These are phyloP conservation scores for Pharnaceum exiguum DNA, from an alignment of 148 eudicot genomes.

Conservation along the genomic window DNA sequence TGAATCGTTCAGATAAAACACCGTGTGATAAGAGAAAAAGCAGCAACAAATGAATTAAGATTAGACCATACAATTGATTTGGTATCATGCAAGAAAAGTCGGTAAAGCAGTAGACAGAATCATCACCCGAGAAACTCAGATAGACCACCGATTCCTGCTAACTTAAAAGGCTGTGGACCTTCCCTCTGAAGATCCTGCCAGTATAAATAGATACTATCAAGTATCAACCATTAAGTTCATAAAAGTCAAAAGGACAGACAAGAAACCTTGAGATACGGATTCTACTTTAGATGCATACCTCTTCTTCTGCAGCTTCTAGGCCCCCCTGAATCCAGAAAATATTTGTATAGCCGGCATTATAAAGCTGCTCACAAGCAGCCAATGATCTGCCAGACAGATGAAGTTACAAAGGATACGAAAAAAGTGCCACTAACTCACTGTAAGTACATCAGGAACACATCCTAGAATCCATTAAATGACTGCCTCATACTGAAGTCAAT, in stretches of 20 bases:
- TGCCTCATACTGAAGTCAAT: not conserved
- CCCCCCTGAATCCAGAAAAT: slow-evolving; percentile 97
- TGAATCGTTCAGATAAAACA: not conserved
- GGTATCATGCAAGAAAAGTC: no score
- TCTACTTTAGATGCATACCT: slow-evolving; percentile 34
- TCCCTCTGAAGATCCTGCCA: slow-evolving; percentile 86
- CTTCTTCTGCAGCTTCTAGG: slow-evolving; percentile 95
- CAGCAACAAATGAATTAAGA: not conserved
- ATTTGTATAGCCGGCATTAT: slow-evolving; percentile 81
- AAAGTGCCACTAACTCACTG: no score
- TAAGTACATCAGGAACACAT: not conserved
- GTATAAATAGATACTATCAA: slow-evolving; percentile 4
- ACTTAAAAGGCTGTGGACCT: slow-evolving; percentile 88
- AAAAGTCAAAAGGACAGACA: not conserved
- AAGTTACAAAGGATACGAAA: no score
- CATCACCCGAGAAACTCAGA: slow-evolving; percentile 92
- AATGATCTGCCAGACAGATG: slow-evolving; percentile 56
- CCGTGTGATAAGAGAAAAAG: not conserved
- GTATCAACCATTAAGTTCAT: not conserved
- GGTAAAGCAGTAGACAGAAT: no score
- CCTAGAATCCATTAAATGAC: not conserved
- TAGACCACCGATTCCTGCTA: slow-evolving; percentile 93
- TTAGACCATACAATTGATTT: no score
- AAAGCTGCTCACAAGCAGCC: slow-evolving; percentile 87
- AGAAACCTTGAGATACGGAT: not conserved